Evolutionary conservation across 2,329 filamentous ascomycete species (phyloP), one percentile per base, ranked within the genome.

Genomic region (Phaeosphaeria sp.): DNA sequence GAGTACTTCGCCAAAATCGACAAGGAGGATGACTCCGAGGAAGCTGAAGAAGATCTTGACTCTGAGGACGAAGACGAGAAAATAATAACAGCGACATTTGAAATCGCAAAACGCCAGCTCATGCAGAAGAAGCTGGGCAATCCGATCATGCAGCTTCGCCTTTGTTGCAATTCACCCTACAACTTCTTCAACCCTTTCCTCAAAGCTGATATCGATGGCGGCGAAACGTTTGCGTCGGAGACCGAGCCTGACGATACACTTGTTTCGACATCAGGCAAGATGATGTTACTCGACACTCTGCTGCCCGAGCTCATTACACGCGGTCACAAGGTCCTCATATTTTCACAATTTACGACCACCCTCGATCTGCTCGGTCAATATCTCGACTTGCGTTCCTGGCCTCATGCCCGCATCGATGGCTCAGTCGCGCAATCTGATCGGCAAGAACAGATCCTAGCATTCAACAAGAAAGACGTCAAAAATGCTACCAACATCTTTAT

Each of bases 311-410:
- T 99, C 0, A 89, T 99, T 57, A 64, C 81, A 0, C 84, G 86
- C 1, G 89, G 86, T 3, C 93, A 97, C 80, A 98, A 98, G 72
- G 90, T 98, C 25, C 86, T 99, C 46, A 92, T 99, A 51, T 99
- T 99, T 77, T 96, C 92, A 0, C 95, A 99, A 72, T 99, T 99
- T 80, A 96, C 93, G 56, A 96, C 90, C 0, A 93, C 97, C 63
- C 86, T 99, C 0, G 93, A 98, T 70, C 90, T 99, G 2, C 82
- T 99, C 0, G 88, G 96, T 61, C 90, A 94, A 54, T 99, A 97
- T 79, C 92, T 92, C 47, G 81, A 80, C n/a, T 84, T 98, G 1
- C 89, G 92, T 7, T 80, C 82, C 1, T 97, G 92, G 92, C 86
- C 88, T 1, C 85, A 90, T 22, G 97, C 93, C 71, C 92, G 95